A percentile compares a stretch with the other conserved stretches of the same genome.
Evolutionary conservation across 441 rosid species (phyloP).

Genomic region (Populus trichocarpa): DNA sequence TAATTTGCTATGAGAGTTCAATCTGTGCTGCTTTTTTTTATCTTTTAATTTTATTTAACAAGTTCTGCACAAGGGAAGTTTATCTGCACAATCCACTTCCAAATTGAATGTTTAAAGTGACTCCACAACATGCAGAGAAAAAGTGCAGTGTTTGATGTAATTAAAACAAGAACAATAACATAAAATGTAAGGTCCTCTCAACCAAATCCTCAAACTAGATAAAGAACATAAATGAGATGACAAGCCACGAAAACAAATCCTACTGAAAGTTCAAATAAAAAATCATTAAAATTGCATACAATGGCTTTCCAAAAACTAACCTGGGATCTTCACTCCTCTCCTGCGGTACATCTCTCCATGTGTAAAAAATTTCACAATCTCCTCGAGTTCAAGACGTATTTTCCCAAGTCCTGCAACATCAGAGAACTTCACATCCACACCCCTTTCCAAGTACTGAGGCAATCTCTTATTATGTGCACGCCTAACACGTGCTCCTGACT

Average conservation of each 20-base stretch:
- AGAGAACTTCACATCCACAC: constrained; percentile 78
- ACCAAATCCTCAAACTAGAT: not conserved
- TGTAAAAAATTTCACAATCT: constrained; percentile 92
- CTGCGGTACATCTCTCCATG: constrained; percentile 93
- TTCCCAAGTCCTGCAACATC: constrained; percentile 99
- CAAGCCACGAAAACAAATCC: not conserved
- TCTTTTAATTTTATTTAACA: not conserved
- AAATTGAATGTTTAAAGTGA: not conserved
- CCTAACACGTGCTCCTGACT: constrained; percentile 85
- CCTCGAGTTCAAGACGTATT: constrained; percentile 93
- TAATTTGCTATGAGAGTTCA: not conserved
- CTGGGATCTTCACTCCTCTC: constrained; percentile 93
- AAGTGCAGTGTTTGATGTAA: not conserved
- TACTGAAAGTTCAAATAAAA: constrained; percentile 10
- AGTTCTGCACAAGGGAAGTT: not conserved
- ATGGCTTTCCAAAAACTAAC: constrained; percentile 37
- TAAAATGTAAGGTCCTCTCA: not conserved
- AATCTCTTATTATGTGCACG: constrained; percentile 59
- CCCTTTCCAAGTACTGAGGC: constrained; percentile 87
- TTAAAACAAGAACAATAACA: not conserved
- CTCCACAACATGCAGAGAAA: not conserved
- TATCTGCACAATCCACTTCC: not conserved
- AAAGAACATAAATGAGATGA: not conserved
- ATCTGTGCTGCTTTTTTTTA: not conserved
- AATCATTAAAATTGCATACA: constrained; percentile 1